phyloP scores from a whole-genome alignment of 2,329 filamentous ascomycete genomes.

The Cladorrhinum sp. region DNA sequence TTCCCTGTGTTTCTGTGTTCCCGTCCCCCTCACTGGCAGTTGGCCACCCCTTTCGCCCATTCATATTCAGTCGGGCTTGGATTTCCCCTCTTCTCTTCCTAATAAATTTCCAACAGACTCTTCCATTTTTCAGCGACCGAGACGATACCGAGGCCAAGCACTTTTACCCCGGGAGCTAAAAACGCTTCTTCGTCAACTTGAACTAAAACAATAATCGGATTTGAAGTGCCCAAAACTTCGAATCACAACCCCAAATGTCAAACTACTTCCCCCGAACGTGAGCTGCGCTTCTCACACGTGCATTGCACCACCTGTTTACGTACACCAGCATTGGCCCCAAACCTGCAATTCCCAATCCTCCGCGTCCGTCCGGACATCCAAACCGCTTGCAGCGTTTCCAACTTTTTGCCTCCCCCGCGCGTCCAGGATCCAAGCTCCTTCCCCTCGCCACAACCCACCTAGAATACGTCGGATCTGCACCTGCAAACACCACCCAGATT shows the following conservation, averaged over 20 bases:
- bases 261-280: conserved; percentile 18
- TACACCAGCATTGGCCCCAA: not conserved
- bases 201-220: not conserved
- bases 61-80: not conserved
- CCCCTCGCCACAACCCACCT: not conserved
- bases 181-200: not conserved
- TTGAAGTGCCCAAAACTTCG: not conserved
- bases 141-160: not conserved
- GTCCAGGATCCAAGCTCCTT: conserved; percentile 16
- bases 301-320: not conserved
- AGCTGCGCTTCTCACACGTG: conserved; percentile 23
- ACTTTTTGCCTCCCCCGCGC: conserved; percentile 19
- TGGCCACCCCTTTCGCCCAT: conserved; percentile 16
- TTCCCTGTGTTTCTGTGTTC: conserved; percentile 13
- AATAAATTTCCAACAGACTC: conserved; percentile 6
- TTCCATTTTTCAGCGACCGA: not conserved
- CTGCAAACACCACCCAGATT: conserved; percentile 4
- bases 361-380: not conserved
- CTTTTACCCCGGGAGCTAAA: not conserved
- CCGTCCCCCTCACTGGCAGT: not conserved
- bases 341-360: not conserved
- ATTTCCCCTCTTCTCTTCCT: not conserved
- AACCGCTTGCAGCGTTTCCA: conserved; percentile 3
- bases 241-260: conserved; percentile 18
- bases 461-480: not conserved